These are phyloP conservation scores for Phyllosticta citrichinensis DNA, from an alignment of 2,329 filamentous ascomycete species.

Conservation along the genomic window DNA sequence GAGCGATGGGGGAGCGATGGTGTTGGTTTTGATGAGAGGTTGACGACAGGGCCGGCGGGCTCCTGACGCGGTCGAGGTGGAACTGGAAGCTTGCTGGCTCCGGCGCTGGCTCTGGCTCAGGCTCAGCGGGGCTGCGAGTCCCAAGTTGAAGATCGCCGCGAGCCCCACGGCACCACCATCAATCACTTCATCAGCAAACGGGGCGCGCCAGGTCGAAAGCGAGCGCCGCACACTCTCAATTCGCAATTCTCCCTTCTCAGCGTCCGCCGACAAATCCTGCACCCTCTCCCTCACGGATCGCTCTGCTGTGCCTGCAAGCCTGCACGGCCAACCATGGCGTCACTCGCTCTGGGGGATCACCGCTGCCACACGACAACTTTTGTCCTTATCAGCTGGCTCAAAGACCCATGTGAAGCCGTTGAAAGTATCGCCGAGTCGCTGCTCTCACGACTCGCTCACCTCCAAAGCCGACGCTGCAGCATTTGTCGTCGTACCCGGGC, in stretches of 20 bases:
- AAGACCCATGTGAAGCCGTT: no score
- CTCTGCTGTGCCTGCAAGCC: background rate
- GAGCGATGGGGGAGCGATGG: background rate
- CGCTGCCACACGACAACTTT: background rate
- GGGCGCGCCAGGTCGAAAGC: background rate
- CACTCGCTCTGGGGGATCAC: background rate
- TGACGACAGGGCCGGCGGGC: no score
- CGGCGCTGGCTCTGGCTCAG: no score
- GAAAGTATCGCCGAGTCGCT: background rate
- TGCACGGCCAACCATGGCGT: background rate
- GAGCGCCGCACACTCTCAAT: background rate
- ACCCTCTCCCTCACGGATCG: background rate
- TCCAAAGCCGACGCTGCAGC: no score
- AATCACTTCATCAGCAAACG: background rate
- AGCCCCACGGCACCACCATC: background rate
- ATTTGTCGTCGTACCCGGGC: no score
- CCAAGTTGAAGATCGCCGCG: background rate
- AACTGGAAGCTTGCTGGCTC: no score
- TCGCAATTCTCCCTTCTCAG: background rate
- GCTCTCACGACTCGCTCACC: background rate
- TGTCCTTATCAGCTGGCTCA: background rate
- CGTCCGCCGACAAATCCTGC: background rate
- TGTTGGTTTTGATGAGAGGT: background rate
- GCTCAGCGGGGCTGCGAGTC: background rate
- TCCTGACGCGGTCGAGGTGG: background rate